phyloP scores from a whole-genome alignment of 768 basidiomycete genomes.

The Suillus spraguei region DNA sequence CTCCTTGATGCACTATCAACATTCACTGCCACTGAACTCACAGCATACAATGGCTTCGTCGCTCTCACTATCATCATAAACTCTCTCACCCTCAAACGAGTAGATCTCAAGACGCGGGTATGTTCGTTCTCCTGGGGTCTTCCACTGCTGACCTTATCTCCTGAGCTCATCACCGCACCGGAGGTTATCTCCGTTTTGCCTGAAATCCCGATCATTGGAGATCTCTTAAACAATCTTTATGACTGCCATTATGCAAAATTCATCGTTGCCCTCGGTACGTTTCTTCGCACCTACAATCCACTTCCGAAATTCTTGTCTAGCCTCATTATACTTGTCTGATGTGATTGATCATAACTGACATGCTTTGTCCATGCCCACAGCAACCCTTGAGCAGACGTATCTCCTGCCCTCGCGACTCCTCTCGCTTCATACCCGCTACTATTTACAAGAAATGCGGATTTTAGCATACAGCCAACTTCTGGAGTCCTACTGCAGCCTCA shows the following conservation, averaged over 20 bases:
- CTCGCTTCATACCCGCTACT: constrained; percentile 84
- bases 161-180: constrained; percentile 78
- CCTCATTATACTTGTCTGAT: constrained; percentile 14
- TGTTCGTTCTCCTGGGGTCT: constrained; percentile 5
- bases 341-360: constrained; percentile 7
- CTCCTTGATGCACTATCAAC: no score
- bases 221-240: constrained; percentile 85
- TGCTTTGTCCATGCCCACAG: constrained; percentile 38
- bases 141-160: constrained; percentile 11
- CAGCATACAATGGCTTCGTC: constrained; percentile 90
- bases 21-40: no score
- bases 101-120: constrained; percentile 92
- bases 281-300: constrained; percentile 9
- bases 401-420: constrained; percentile 89
- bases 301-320: constrained; percentile 7
- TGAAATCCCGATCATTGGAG: constrained; percentile 79
- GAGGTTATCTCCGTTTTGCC: constrained; percentile 88
- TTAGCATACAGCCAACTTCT: constrained; percentile 91
- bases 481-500: constrained; percentile 89
- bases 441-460: constrained; percentile 95
- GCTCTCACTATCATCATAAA: constrained; percentile 81
- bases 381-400: constrained; percentile 85
- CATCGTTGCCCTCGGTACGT: constrained; percentile 82
- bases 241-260: constrained; percentile 95
- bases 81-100: constrained; percentile 72